Evolutionary conservation across 208 protist genomes (phyloP), one percentile per base, ranked within the genome.

Genomic region (Wallacemonas collosoma): DNA sequence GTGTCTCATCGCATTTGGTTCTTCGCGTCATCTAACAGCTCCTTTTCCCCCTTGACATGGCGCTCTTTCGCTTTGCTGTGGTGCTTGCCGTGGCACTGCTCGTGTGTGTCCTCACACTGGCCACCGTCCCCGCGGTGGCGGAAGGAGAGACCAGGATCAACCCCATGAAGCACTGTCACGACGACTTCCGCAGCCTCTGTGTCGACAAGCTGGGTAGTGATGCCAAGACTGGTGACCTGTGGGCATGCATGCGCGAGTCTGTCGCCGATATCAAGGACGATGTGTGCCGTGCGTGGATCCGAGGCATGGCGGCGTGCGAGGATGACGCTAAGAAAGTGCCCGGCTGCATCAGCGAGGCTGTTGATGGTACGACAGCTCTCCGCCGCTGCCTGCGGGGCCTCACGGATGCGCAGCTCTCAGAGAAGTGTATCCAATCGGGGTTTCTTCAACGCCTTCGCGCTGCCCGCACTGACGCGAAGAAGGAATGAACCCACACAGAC

Each of bases 181-280:
- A 71, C 0, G 84, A 89, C 66, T 77, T 84, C 35, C 39, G 45
- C 1, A n/a, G 17, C 0, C 44, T 86, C 8, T 86, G 81, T 54
- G 26, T 9, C 53, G 47, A 64, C 38, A 17, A 56, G 5, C 4
- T 65, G 41, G 60, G 60, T 41, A 11, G 15, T 12, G 40, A 47
- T 7, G 35, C 53, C 9, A 70, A 69, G 8, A 72, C 61, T 2
- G 53, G 66, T 2, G 51, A 73, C 57, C 61, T 77, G 65, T 86
- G 80, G 84, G 54, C 55, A 12, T 89, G 84, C 44, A 73, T 89
- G 74, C 74, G 75, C 53, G 57, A 76, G 40, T 80, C 80, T 53
- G 36, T 63, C 2, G 64, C 78, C 8, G 9, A 64, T 26, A 85
- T 86, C 40, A 50, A 43, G 3, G 75, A 79, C 41, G 71, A 60